Base-by-base conservation (phyloP, 345 rosid genomes). In the Pugionium cornutum region DNA sequence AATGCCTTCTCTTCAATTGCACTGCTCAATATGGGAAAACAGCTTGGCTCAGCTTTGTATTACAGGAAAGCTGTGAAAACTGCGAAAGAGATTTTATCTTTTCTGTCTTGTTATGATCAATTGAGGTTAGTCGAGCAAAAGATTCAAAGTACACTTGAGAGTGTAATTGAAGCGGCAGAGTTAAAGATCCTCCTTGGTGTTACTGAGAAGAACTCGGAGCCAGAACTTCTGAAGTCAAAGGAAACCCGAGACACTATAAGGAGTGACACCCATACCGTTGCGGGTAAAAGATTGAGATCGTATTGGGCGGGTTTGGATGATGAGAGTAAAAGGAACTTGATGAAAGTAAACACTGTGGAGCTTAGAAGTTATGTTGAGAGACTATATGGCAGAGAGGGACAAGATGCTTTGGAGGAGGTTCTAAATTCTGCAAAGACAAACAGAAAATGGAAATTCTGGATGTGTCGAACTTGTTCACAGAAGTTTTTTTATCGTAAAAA, bases 361-460 rank as follows among this genome's bases (percentile, higher is more conserved):
- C 37, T 57, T 36, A 45, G 2, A 11, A 7, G 32, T 31, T 55
- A 7, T 56, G 63, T 56, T 1, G 10, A 67, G 55, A 5, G 11
- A 45, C 1, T 8, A 34, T 39, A 56, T 33, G 53, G 53, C 5
- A 34, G 35, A 33, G 70, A 53, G 45, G 61, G 62, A 34, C 1
- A 2, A 26, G 33, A 34, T 25, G 62, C 28, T 6, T 43, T 66
- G 44, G 61, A 66, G 9, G 7, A 7, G 43, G 53, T 43, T 35
- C 10, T 66, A 8, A 9, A 26, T 2, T 53, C 40, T 53, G 61
- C 61, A 0, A 43, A 4, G 53, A 26, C 2, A 26, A 35, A 54
- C 33, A 26, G 36, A 4, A 66, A 43, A 54, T 66, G 62, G 70
- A 66, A 5, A 54, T 35, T 66, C 4, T 66, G 53, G 62, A 26